A percentile compares a stretch with the other conserved stretches of the same genome.
Conservation (phyloP, 2,329 filamentous ascomycete genomes). For the Coleophoma cylindrospora region DNA sequence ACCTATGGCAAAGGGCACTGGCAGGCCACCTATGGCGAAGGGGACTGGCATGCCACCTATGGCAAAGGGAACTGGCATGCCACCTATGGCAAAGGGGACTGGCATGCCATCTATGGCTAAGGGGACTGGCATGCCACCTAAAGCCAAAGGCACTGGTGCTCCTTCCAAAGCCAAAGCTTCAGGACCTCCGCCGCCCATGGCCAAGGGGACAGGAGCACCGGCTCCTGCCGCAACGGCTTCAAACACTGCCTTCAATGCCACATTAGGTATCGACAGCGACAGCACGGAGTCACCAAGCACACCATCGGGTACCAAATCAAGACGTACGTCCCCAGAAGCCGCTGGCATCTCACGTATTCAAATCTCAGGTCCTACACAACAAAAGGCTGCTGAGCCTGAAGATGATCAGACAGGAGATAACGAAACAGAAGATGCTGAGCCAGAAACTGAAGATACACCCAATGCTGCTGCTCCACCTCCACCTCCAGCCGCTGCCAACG, state of each 20-base stretch:
- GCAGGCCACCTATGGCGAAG: neutral
- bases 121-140: neutral
- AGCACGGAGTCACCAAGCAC: neutral
- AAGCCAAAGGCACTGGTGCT: neutral
- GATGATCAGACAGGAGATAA: neutral
- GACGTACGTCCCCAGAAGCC: neutral
- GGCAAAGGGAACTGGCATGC: too few species aligned
- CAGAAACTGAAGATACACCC: neutral
- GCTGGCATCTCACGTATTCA: neutral
- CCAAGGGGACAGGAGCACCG: neutral
- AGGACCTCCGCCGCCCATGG: neutral
- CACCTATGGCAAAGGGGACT: neutral
- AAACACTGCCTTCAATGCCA: neutral
- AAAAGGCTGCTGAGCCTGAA: neutral
- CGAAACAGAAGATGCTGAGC: neutral
- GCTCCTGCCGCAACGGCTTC: neutral
- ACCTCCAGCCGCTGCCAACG: neutral
- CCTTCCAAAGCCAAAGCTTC: neutral
- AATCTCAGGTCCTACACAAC: neutral
- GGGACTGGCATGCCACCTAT: neutral
- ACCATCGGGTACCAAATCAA: neutral
- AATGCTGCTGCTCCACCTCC: neutral
- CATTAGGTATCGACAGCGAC: neutral
- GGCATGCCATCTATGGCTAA: neutral
- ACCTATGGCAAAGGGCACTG: neutral